Percentiles rank a stretch among this genome's conserved stretches.
Evolutionary conservation across 2,329 filamentous ascomycete species (phyloP).

Genomic region (Neoarthrinium moseri): DNA sequence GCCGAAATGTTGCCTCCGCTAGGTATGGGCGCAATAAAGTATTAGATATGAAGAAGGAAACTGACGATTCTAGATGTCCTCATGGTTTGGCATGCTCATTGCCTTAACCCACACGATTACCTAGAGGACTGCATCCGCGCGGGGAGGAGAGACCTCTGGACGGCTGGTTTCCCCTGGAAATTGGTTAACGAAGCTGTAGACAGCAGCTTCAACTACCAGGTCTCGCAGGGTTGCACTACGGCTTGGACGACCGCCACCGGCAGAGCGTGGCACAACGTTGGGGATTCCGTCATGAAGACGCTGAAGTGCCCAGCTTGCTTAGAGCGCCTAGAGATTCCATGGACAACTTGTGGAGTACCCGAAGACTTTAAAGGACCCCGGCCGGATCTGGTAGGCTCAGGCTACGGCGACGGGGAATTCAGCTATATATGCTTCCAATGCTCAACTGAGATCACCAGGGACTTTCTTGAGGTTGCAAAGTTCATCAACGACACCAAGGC

Average conservation of each 20-base stretch:
- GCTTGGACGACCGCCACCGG: constrained; percentile 49
- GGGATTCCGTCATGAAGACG: constrained; percentile 46
- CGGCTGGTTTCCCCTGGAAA: constrained; percentile 65
- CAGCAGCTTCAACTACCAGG: constrained; percentile 54
- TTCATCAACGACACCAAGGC: constrained; percentile 56
- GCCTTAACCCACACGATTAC: constrained; percentile 74
- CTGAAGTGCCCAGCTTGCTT: constrained; percentile 58
- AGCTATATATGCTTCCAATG: constrained; percentile 50
- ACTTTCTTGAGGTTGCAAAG: constrained; percentile 59
- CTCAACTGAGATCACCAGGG: constrained; percentile 47
- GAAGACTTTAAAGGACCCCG: constrained; percentile 33
- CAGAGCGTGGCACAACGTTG: constrained; percentile 57
- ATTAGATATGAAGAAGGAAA: too few species aligned
- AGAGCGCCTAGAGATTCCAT: constrained; percentile 44
- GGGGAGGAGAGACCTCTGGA: constrained; percentile 56
- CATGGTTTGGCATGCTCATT: constrained; percentile 78
- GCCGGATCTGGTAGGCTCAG: constrained; percentile 43
- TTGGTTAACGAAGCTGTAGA: constrained; percentile 58
- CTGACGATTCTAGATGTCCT: constrained; percentile 60
- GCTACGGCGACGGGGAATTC: constrained; percentile 62
- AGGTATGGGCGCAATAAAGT: constrained; percentile 43
- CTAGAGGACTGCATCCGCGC: constrained; percentile 70
- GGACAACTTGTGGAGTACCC: constrained; percentile 53
- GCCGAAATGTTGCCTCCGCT: constrained; percentile 53
- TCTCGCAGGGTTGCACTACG: constrained; percentile 39